Evolutionary conservation across 164 flowering plant species (phyloP), one percentile per base, ranked within the genome.

Genomic region (Nelumbo lutea): DNA sequence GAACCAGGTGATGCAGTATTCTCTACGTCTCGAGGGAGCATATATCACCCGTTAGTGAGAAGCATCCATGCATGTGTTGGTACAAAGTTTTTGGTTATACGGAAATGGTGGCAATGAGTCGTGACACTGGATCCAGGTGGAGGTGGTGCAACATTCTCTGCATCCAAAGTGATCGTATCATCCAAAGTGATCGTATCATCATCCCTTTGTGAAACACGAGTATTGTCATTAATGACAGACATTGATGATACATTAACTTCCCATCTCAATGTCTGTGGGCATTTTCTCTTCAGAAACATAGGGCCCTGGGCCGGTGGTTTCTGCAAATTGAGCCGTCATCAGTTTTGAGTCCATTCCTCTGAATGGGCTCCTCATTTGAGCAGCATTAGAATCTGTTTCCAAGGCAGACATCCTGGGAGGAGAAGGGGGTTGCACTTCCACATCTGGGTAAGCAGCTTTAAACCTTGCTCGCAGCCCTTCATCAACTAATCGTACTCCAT

Each of bases 391-490:
- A 66, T 91, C 96, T 38, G 84, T 67, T 55, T 95, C 99, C 91
- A 88, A 89, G 64, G 88, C 81, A 57, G 91, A 83, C 59, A 82
- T 68, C 77, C 95, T 81, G 0, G 96, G 98, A 52, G 99, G 97
- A 42, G 99, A 91, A 44, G 85, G 8, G 0, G 99, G 99, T 68
- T 93, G 92, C 64, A 96, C 93, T 80, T 87, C 96, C 62, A 92
- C 88, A 46, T 96, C 97, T 53, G 99, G 96, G 72, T 96, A 96
- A 15, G 98, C 98, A 75, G 99, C 99, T 82, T 90, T 96, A 69
- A 90, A 96, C 70, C 99, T 82, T 61, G 96, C 98, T 27, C 97
- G 75, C 48, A 96, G 80, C 52, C 99, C 99, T 67, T 96, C 99
- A 77, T 93, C 95, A 10, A 96, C 95, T 69, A 93, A 73, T 39